A percentile compares a stretch with the other conserved stretches of the same genome.
These are phyloP conservation scores for Euphrasia confusa DNA, from an alignment of 257 asterid species.

Conservation along the genomic window DNA sequence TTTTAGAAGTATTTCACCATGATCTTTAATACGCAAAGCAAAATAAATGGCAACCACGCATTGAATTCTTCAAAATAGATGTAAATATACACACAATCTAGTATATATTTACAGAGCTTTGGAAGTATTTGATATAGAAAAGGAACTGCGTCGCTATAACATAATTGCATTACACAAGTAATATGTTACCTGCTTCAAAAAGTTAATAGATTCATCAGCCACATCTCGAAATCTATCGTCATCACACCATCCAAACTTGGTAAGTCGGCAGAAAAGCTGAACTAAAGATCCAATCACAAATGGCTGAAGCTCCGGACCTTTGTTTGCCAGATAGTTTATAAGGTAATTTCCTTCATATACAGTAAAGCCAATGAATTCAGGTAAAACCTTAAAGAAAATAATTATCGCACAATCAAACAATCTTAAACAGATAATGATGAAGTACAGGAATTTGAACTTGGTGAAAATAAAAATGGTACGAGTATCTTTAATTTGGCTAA, in stretches of 20 bases:
- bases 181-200: slow-evolving; percentile 75
- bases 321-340: slow-evolving; percentile 88
- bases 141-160: slow-evolving; percentile 22
- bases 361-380: slow-evolving; percentile 36
- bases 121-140: slow-evolving; percentile 13
- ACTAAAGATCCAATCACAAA: slow-evolving; percentile 85
- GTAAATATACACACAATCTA: neutral
- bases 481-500: neutral
- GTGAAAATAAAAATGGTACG: slow-evolving; percentile 3
- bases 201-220: slow-evolving; percentile 79
- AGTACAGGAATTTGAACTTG: slow-evolving; percentile 12
- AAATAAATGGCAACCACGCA: slow-evolving; percentile 20
- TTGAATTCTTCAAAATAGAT: slow-evolving; percentile 9
- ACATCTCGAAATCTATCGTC: slow-evolving; percentile 91
- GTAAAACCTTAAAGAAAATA: slow-evolving; percentile 16
- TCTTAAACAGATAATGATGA: slow-evolving; percentile 22
- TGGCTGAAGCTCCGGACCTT: slow-evolving; percentile 95
- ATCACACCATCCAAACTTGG: slow-evolving; percentile 98
- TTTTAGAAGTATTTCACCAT: neutral
- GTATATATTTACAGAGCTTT: slow-evolving; percentile 12
- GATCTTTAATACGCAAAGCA: neutral
- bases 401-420: slow-evolving; percentile 11
- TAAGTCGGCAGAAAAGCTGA: slow-evolving; percentile 88
- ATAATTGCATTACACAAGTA: slow-evolving; percentile 12
- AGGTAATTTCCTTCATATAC: slow-evolving; percentile 91